phyloP scores from a whole-genome alignment of 768 basidiomycete species.

The Xerocomellus amylosporus region DNA sequence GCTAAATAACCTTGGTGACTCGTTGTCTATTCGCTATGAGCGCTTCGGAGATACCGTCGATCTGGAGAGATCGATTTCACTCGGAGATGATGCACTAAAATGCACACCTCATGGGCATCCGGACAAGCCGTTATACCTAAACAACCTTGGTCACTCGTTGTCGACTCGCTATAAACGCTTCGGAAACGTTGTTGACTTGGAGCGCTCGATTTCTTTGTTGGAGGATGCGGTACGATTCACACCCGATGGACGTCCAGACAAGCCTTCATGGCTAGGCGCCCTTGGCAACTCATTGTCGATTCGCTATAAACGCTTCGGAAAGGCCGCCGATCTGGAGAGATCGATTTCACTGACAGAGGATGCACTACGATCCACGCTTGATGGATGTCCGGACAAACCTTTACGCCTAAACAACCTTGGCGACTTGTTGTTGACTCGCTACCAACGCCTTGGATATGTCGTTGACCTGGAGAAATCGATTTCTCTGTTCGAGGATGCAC shows the following conservation, averaged over 20 bases:
- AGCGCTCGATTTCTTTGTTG: too few relatives aligned
- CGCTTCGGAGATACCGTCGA: too few relatives aligned
- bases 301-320: not conserved
- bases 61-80: not conserved
- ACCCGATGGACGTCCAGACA: not conserved
- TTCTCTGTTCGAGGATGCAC: not conserved
- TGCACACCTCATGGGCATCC: not conserved
- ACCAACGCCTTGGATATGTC: not conserved
- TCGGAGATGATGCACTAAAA: too few relatives aligned
- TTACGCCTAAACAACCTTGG: not conserved
- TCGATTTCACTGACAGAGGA: not conserved
- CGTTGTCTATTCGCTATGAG: not conserved
- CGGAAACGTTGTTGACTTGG: too few relatives aligned
- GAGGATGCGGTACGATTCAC: too few relatives aligned
- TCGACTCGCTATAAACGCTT: not conserved
- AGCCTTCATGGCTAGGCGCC: not conserved
- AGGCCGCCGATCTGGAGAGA: not conserved
- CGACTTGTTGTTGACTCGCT: not conserved
- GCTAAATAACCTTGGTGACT: not conserved
- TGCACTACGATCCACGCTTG: not conserved
- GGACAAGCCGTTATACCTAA: not conserved
- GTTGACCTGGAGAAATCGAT: not conserved
- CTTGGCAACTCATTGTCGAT: too few relatives aligned
- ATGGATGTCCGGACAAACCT: not conserved
- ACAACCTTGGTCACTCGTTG: not conserved